These are phyloP conservation scores for Euryodendron excelsum DNA, from an alignment of 148 eudicot genomes.

Conservation along the genomic window DNA sequence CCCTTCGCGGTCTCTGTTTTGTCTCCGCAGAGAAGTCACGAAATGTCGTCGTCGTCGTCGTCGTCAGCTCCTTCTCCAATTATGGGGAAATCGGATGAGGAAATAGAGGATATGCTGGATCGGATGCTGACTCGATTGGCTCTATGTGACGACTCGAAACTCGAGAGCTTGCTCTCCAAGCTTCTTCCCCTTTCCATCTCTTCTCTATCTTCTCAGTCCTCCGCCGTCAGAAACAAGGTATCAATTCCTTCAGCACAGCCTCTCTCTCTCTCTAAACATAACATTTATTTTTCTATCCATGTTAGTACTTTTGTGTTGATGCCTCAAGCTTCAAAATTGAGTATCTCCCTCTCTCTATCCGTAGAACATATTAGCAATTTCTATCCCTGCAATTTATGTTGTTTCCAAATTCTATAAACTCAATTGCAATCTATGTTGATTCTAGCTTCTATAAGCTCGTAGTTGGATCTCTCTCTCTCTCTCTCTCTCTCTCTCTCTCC, in stretches of 20 bases:
- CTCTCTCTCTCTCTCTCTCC: no score
- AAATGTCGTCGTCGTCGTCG: slow-evolving; percentile 30
- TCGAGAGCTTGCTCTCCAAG: slow-evolving; percentile 67
- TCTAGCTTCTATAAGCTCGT: no score
- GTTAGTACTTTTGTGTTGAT: not conserved
- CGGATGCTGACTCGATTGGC: slow-evolving; percentile 86
- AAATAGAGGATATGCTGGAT: slow-evolving; percentile 70
- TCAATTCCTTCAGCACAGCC: not conserved
- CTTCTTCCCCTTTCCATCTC: slow-evolving; percentile 82
- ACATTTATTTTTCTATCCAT: not conserved
- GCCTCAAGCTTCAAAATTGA: no score
- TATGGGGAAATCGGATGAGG: slow-evolving; percentile 52
- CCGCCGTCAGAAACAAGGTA: slow-evolving; percentile 71
- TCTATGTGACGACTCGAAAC: slow-evolving; percentile 81
- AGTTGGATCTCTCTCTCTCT: no score
- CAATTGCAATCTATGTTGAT: no score
- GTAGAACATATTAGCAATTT: no score
- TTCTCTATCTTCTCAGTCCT: slow-evolving; percentile 56
- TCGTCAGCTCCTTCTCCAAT: slow-evolving; percentile 14
- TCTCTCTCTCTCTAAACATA: not conserved
- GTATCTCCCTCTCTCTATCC: not conserved
- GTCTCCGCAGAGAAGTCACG: slow-evolving; percentile 12
- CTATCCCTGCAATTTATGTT: no score
- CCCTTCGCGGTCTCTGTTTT: not conserved
- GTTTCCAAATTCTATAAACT: no score